phyloP scores from a whole-genome alignment of 805 yeast species.

The Zygoascus bituminiphila region DNA sequence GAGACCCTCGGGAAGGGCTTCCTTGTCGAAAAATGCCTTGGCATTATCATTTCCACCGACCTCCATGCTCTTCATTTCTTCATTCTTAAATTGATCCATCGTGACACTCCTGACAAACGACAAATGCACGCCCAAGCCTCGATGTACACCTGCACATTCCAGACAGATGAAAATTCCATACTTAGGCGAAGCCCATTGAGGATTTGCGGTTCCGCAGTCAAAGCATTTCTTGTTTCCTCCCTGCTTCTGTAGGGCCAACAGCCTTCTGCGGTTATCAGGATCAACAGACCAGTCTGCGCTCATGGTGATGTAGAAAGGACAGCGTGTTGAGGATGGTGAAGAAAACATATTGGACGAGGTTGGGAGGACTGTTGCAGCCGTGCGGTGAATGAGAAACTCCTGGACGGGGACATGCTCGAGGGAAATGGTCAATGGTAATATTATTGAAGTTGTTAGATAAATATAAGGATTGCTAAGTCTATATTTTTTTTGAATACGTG shows the following conservation, averaged over 20 bases:
- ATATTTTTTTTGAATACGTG: no score
- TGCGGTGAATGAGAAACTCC: no score
- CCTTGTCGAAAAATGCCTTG: constrained; percentile 52
- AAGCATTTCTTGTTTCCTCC: constrained; percentile 84
- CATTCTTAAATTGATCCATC: constrained; percentile 97
- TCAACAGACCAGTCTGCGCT: constrained; percentile 75
- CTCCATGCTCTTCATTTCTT: constrained; percentile 86
- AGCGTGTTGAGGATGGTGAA: background rate
- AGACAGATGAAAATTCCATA: constrained; percentile 95
- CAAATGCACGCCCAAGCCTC: constrained; percentile 90
- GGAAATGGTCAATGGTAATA: no score
- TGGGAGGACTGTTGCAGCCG: no score
- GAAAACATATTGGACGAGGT: no score
- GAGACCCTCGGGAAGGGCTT: constrained; percentile 59
- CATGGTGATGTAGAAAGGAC: constrained; percentile 3
- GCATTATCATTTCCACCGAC: constrained; percentile 84
- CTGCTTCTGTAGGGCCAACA: constrained; percentile 59
- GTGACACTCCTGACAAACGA: constrained; percentile 95
- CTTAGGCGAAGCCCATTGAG: constrained; percentile 99
- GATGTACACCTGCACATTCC: constrained; percentile 95
- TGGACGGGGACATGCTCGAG: no score
- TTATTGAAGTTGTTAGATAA: no score
- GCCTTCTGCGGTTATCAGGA: constrained; percentile 75
- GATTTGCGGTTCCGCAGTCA: constrained; percentile 92
- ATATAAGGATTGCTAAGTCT: no score